phyloP scores from a whole-genome alignment of 352 stramenopile genomes.

The Plasmopara muralis region DNA sequence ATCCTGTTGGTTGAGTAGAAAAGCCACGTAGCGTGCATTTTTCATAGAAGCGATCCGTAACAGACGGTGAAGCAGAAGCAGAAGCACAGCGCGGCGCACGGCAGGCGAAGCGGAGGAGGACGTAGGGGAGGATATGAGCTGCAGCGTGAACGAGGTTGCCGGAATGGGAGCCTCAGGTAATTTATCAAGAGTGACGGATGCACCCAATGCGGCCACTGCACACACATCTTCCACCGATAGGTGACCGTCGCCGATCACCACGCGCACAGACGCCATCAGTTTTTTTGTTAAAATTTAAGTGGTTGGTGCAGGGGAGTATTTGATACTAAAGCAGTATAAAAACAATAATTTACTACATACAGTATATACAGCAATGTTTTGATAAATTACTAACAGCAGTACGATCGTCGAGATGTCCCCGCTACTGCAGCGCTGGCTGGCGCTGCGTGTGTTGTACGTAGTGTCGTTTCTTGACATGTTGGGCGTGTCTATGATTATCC shows the following conservation, averaged over 20 bases:
- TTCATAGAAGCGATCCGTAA: conserved; percentile 31
- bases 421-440: conserved; percentile 21
- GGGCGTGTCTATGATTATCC: conserved; percentile 81
- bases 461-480: conserved; percentile 81
- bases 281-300: neutral
- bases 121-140: conserved; percentile 1
- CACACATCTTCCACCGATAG: conserved; percentile 59
- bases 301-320: no score
- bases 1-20: conserved; percentile 58
- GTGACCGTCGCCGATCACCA: conserved; percentile 47
- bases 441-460: conserved; percentile 51
- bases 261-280: conserved; percentile 32
- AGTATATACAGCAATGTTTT: no score
- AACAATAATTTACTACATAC: no score
- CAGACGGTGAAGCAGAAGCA: conserved; percentile 40
- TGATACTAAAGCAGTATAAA: no score
- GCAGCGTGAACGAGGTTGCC: conserved; percentile 8
- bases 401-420: no score
- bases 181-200: conserved; percentile 35
- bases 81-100: conserved; percentile 27
- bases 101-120: conserved; percentile 7
- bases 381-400: no score
- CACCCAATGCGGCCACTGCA: conserved; percentile 43
- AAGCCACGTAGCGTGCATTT: conserved; percentile 38
- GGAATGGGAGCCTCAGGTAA: conserved; percentile 8